phyloP scores from a whole-genome alignment of 179 eudicot species.

The Beta macrorhiza region DNA sequence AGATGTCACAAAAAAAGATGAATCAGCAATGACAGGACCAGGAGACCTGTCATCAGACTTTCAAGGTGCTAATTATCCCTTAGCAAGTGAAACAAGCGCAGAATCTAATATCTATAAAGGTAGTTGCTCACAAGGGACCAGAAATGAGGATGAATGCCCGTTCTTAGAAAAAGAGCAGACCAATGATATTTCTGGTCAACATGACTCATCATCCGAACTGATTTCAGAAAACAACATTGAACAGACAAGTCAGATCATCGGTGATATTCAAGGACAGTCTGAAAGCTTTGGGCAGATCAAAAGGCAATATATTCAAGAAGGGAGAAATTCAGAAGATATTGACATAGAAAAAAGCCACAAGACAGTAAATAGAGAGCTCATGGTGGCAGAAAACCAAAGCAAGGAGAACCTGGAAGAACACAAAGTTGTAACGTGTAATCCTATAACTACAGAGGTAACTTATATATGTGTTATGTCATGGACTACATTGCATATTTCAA shows the following conservation, averaged over 20 bases:
- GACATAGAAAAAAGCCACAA: background rate
- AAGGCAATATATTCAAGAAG: slow-evolving; percentile 4
- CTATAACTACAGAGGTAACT: slow-evolving; percentile 16
- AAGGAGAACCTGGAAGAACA: background rate
- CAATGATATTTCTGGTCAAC: background rate
- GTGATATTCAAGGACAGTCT: background rate
- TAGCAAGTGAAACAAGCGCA: background rate
- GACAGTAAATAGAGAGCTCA: background rate
- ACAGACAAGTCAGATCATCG: background rate
- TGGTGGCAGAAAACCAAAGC: background rate
- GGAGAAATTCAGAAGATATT: background rate
- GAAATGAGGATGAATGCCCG: background rate
- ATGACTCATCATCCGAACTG: background rate
- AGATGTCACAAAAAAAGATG: background rate
- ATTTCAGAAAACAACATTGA: background rate
- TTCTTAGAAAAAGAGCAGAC: background rate
- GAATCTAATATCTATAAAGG: background rate
- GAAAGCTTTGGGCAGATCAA: background rate
- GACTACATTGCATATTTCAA: background rate
- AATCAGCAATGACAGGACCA: background rate
- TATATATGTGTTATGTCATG: background rate
- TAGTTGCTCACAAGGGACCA: background rate
- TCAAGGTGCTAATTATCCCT: background rate
- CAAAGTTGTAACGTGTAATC: background rate
- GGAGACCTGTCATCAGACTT: slow-evolving; percentile 1